Evolutionary conservation across 1,284 basidiomycete genomes (phyloP).

Genomic region (Filobasidium uniguttulatum): DNA sequence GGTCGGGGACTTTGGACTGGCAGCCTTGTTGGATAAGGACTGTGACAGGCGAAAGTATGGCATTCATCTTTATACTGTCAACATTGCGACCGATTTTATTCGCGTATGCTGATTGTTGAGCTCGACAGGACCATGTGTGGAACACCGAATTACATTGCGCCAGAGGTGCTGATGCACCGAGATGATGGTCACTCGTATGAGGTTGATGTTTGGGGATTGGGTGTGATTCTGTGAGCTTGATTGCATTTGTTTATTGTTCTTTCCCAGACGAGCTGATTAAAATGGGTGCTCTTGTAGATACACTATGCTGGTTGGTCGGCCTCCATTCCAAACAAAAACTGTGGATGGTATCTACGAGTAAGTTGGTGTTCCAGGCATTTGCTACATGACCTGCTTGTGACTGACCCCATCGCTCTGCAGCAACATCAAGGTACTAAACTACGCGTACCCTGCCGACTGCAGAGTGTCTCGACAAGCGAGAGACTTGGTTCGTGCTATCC

Average conservation of each 20-base stretch:
- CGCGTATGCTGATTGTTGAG: not conserved
- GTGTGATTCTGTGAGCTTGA: conserved; percentile 62
- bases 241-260: not conserved
- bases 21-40: conserved; percentile 87
- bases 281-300: conserved; percentile 40
- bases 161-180: conserved; percentile 91
- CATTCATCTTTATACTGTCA: not conserved
- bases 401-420: conserved; percentile 36
- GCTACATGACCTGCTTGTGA: not conserved
- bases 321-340: conserved; percentile 95
- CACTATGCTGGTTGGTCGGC: conserved; percentile 81
- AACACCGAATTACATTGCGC: conserved; percentile 97
- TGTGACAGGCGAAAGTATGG: conserved; percentile 82
- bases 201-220: conserved; percentile 95
- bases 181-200: conserved; percentile 95
- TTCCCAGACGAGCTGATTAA: not conserved
- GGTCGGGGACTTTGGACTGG: conserved; percentile 93
- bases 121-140: conserved; percentile 70
- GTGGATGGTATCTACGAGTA: conserved; percentile 88
- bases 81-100: not conserved
- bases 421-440: conserved; percentile 85
- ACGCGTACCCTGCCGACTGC: conserved; percentile 75
- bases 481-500: conserved; percentile 68
- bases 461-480: conserved; percentile 57
- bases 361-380: conserved; percentile 23